A percentile compares a stretch with the other conserved stretches of the same genome.
These are phyloP conservation scores for Adiantum capillusveneris DNA, from an alignment of 75 land plant genomes.

Conservation along the genomic window DNA sequence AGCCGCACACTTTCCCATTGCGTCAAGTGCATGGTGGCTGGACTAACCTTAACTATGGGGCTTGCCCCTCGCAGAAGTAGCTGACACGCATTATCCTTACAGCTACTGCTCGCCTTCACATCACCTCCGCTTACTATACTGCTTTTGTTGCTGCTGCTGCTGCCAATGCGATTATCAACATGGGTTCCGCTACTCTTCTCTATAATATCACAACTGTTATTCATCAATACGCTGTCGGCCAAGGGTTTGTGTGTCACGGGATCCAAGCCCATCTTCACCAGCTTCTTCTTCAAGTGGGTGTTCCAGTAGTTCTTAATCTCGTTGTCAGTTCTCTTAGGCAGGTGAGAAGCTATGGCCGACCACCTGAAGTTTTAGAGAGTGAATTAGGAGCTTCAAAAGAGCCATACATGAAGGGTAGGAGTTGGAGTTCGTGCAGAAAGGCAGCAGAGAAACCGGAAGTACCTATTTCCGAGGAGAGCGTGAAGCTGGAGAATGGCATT, in stretches of 20 bases:
- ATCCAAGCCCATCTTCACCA: conserved; percentile 32
- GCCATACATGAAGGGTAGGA: not conserved
- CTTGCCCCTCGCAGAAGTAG: too few species aligned
- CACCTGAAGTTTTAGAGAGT: conserved; percentile 10
- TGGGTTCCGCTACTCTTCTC: too few species aligned
- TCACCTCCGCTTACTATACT: too few species aligned
- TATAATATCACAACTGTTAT: too few species aligned
- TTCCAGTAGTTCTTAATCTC: conserved; percentile 47
- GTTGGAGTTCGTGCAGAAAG: not conserved
- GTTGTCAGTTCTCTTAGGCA: conserved; percentile 33
- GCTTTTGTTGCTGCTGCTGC: not conserved
- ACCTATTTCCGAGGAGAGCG: not conserved
- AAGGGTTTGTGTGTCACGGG: conserved; percentile 30
- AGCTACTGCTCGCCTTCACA: too few species aligned
- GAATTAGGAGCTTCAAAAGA: not conserved
- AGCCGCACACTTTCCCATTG: conserved; percentile 42
- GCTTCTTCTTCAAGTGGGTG: conserved; percentile 38
- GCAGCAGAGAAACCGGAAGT: not conserved
- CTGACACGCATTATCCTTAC: too few species aligned
- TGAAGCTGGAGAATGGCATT: not conserved
- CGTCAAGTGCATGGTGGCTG: conserved; percentile 24
- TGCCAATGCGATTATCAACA: too few species aligned
- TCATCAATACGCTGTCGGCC: not conserved
- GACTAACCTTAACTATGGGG: too few species aligned
- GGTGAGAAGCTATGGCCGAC: conserved; percentile 37